Percentiles rank a stretch among this genome's conserved stretches.
These are phyloP conservation scores for Lojkania enalia DNA, from an alignment of 2,329 filamentous ascomycete genomes.

Conservation along the genomic window DNA sequence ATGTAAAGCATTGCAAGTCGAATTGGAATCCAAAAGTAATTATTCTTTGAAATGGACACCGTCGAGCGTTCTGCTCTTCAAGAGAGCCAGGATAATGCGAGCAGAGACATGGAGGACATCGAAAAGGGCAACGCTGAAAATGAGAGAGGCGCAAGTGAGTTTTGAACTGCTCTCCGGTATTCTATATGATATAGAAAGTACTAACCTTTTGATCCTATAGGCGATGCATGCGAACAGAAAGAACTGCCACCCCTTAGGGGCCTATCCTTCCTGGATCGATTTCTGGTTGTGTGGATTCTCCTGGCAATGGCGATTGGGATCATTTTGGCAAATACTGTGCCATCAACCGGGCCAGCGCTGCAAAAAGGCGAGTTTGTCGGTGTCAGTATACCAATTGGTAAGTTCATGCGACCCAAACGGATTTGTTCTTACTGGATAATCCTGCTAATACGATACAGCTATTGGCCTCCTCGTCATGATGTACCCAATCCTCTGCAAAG, in stretches of 20 bases:
- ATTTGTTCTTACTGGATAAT: neutral
- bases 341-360: conserved; percentile 62
- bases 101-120: conserved; percentile 2
- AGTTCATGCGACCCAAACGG: conserved; percentile 17
- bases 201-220: no score
- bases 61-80: conserved; percentile 8
- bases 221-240: conserved; percentile 1
- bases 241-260: conserved; percentile 40
- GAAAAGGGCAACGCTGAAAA: conserved; percentile 7
- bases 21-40: neutral
- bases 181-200: no score
- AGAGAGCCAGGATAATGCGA: neutral
- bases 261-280: conserved; percentile 50
- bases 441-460: conserved; percentile 52
- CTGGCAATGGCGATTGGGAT: conserved; percentile 78
- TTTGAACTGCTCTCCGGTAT: neutral
- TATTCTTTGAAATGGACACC: no score
- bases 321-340: conserved; percentile 74
- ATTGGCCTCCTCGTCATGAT: conserved; percentile 87
- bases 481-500: conserved; percentile 90
- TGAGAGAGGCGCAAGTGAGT: neutral
- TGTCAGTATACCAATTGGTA: conserved; percentile 69
- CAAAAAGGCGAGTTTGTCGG: conserved; percentile 74
- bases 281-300: conserved; percentile 66
- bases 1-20: neutral